Evolutionary conservation across 192 early-diverging fungal genomes (phyloP), one percentile per base, ranked within the genome.

Genomic region (Bifiguratus adelaidae): DNA sequence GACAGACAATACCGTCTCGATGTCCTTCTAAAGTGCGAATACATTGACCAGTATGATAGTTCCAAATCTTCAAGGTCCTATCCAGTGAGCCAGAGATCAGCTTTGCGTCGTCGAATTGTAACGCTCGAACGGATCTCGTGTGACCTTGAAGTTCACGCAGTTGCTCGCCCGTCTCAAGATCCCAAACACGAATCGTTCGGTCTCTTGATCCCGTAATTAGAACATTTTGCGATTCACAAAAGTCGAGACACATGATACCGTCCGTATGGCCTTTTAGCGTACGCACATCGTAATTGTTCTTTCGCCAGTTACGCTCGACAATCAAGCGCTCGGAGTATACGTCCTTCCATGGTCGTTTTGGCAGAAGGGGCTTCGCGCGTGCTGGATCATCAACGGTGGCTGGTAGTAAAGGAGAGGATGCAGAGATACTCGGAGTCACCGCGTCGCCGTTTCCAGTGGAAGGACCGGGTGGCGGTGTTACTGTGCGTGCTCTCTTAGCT

Each of bases 31-130:
- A 52, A 0, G 82, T 85, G 21, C 86, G 81, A 44, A 95, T 82
- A 52, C 88, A 93, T 29, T 87, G 76, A 29, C 92, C 91, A 0
- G 83, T 84, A 36, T 86, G 81, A 58, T 86, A 83, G 54, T 85
- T 85, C 95, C 95, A 99, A 32, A 99, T 89, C 45, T 81, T 76
- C 7, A 99, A 70, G 0, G 93, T 95, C 6, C 80, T 65, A 52
- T 99, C 95, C 68, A 93, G 81, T 4, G 93, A 93, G 25, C 90
- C 89, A 12, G 90, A 86, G 15, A 99, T 78, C 34, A 99, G 74
- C 71, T 91, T 95, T 45, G 73, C 76, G 24, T 97, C 86, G 62
- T 99, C 95, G 60, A 97, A 92, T 47, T 99, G 89, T 3, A 97
- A 65, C 0, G 87, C 87, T 9, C 86, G 78, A 2, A 99, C 85